Percentiles rank a stretch among this genome's conserved stretches.
Conservation (phyloP, 495 filamentous ascomycete genomes). For the Penicillium angulare region DNA sequence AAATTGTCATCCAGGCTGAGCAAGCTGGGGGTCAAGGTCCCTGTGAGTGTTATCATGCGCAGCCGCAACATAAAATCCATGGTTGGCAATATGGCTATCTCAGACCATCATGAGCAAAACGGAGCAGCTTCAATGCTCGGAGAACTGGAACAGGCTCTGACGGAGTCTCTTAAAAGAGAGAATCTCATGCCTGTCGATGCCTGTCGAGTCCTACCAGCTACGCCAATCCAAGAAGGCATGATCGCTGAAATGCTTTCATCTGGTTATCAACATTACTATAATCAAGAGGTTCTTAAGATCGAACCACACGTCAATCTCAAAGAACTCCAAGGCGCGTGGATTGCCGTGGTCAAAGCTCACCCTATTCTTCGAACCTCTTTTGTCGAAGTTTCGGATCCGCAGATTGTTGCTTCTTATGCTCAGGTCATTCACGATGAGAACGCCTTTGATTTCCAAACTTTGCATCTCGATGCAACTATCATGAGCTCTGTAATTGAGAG, state of each 20-base stretch:
- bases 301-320: slow-evolving; percentile 46
- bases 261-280: slow-evolving; percentile 71
- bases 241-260: slow-evolving; percentile 72
- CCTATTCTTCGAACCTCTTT: slow-evolving; percentile 75
- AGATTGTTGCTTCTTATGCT: slow-evolving; percentile 55
- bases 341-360: slow-evolving; percentile 50
- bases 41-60: slow-evolving; percentile 67
- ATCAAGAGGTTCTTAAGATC: slow-evolving; percentile 69
- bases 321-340: slow-evolving; percentile 59
- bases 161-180: slow-evolving; percentile 27
- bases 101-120: slow-evolving; percentile 4
- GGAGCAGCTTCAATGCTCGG: slow-evolving; percentile 15
- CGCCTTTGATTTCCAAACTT: slow-evolving; percentile 18
- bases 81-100: slow-evolving; percentile 18
- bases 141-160: slow-evolving; percentile 31
- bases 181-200: slow-evolving; percentile 30
- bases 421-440: slow-evolving; percentile 55
- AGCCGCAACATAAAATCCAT: slow-evolving; percentile 62
- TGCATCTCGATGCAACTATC: slow-evolving; percentile 15
- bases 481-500: slow-evolving; percentile 23
- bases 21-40: slow-evolving; percentile 52
- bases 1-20: slow-evolving; percentile 67
- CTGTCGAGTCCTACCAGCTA: slow-evolving; percentile 63
- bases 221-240: slow-evolving; percentile 83
- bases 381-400: slow-evolving; percentile 55